Evolutionary conservation across 257 asterid species (phyloP).

Genomic region (Nicotiana undulata): DNA sequence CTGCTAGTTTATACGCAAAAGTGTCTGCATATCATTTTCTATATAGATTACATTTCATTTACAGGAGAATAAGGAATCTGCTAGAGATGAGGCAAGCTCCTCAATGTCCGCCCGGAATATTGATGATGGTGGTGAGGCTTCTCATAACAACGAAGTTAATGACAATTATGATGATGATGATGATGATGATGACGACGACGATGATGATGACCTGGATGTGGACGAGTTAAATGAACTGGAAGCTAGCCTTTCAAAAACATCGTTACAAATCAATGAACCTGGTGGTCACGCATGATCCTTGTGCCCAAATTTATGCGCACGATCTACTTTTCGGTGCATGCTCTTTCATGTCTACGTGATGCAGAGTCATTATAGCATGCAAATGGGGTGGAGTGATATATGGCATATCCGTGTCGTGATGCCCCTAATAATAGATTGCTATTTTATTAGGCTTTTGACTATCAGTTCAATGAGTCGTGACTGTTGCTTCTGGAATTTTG

Average conservation of each 20-base stretch:
- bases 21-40: slow-evolving; percentile 4
- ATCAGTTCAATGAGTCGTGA: background rate
- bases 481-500: slow-evolving; percentile 1
- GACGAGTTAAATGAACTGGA: slow-evolving; percentile 86
- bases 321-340: background rate
- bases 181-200: slow-evolving; percentile 52
- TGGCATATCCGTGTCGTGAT: background rate
- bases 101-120: slow-evolving; percentile 38
- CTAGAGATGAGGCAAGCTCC: slow-evolving; percentile 52
- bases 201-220: slow-evolving; percentile 70
- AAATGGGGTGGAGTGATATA: background rate
- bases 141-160: slow-evolving; percentile 9
- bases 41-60: slow-evolving; percentile 1
- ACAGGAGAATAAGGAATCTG: slow-evolving; percentile 48
- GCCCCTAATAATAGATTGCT: background rate
- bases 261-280: slow-evolving; percentile 62
- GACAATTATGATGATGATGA: slow-evolving; percentile 45
- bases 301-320: background rate
- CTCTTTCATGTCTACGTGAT: background rate
- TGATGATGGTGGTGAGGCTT: slow-evolving; percentile 20
- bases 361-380: background rate
- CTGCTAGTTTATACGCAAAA: background rate
- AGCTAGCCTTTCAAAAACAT: slow-evolving; percentile 68
- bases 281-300: slow-evolving; percentile 20
- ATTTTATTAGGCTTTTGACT: background rate